Percentiles rank a stretch among this genome's conserved stretches.
Conservation (phyloP, 164 flowering plant species). For the Piper betle region DNA sequence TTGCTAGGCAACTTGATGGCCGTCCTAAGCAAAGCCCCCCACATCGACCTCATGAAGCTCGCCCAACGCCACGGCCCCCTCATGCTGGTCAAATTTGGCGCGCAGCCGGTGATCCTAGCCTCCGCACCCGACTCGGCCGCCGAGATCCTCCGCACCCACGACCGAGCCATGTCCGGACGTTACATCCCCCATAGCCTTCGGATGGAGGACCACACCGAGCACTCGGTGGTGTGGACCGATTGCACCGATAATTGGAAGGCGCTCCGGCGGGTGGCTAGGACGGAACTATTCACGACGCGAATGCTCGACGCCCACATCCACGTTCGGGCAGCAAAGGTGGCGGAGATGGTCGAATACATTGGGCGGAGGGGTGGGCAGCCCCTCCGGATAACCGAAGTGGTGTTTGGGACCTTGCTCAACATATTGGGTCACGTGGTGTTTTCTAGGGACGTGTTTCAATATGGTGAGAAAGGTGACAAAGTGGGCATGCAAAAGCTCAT, state of each 20-base stretch:
- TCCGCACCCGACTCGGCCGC: slow-evolving; percentile 16
- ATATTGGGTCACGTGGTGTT: slow-evolving; percentile 12
- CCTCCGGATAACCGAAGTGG: slow-evolving; percentile 14
- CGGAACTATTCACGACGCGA: slow-evolving; percentile 19
- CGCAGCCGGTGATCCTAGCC: slow-evolving; percentile 16
- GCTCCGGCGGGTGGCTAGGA: slow-evolving; percentile 17
- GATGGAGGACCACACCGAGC: neutral
- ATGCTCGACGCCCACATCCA: slow-evolving; percentile 15
- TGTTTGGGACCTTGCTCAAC: slow-evolving; percentile 14
- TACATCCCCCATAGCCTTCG: slow-evolving; percentile 5
- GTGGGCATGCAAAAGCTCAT: slow-evolving; percentile 10
- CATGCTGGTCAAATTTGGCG: slow-evolving; percentile 20
- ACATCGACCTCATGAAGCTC: slow-evolving; percentile 9
- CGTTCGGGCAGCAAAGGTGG: slow-evolving; percentile 18
- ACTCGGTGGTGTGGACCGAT: slow-evolving; percentile 19
- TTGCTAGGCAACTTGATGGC: slow-evolving; percentile 22
- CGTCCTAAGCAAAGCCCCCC: slow-evolving; percentile 12
- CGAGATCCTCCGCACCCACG: slow-evolving; percentile 23
- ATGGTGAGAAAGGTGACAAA: slow-evolving; percentile 7
- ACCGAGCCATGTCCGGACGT: slow-evolving; percentile 12
- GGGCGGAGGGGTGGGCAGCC: slow-evolving; percentile 10
- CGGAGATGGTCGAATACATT: slow-evolving; percentile 17
- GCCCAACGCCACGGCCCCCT: slow-evolving; percentile 23
- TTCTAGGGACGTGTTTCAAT: slow-evolving; percentile 14
- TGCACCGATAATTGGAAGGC: slow-evolving; percentile 23